Conservation (phyloP, 1,284 basidiomycete species). For the Melampsora medusae region DNA sequence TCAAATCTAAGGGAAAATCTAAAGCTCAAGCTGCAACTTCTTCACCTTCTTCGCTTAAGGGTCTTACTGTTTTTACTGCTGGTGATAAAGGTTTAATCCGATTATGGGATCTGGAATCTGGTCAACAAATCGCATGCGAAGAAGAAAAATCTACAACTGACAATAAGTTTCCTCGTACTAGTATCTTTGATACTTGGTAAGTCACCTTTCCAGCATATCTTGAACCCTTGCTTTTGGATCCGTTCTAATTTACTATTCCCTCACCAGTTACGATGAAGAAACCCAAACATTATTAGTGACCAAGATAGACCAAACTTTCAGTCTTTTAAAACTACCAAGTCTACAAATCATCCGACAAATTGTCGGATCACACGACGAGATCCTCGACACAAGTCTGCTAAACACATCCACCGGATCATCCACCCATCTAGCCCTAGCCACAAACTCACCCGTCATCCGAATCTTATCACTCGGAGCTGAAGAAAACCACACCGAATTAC, state of each 20-base stretch:
- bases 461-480: slow-evolving; percentile 65
- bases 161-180: slow-evolving; percentile 11
- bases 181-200: slow-evolving; percentile 42
- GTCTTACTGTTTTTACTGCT: slow-evolving; percentile 69
- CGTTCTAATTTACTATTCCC: not conserved
- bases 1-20: slow-evolving; percentile 56
- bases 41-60: slow-evolving; percentile 56
- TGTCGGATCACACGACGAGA: slow-evolving; percentile 97
- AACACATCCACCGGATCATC: slow-evolving; percentile 60
- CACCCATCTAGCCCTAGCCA: slow-evolving; percentile 82
- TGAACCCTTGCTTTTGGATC: not conserved
- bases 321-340: slow-evolving; percentile 73
- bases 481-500: slow-evolving; percentile 73
- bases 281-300: slow-evolving; percentile 67
- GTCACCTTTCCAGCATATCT: not conserved
- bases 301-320: slow-evolving; percentile 94
- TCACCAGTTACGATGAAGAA: slow-evolving; percentile 14
- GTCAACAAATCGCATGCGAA: slow-evolving; percentile 57
- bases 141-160: slow-evolving; percentile 13
- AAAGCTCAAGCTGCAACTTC: slow-evolving; percentile 59
- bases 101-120: slow-evolving; percentile 75
- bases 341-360: slow-evolving; percentile 73
- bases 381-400: slow-evolving; percentile 82
- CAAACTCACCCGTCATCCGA: slow-evolving; percentile 88
- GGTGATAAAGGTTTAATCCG: slow-evolving; percentile 80